phyloP scores from a whole-genome alignment of 192 early-diverging fungal genomes.

The Phlyctochytrium planicorne region DNA sequence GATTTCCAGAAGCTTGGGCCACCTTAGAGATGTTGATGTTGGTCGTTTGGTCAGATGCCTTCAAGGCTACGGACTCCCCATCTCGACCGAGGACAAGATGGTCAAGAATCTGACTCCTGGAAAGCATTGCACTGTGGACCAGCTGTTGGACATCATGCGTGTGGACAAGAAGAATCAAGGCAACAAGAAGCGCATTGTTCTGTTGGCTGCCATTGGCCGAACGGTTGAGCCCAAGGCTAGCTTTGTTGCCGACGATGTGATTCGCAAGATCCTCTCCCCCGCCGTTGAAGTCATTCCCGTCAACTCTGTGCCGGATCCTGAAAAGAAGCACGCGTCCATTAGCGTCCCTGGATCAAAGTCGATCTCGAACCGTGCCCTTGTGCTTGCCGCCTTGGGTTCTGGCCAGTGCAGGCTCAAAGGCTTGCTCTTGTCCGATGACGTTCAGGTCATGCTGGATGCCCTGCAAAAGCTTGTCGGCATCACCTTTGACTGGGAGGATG shows the following conservation, averaged over 20 bases:
- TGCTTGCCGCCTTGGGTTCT: slow-evolving; percentile 82
- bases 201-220: slow-evolving; percentile 80
- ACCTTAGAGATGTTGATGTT: slow-evolving; percentile 81
- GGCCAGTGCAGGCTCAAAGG: slow-evolving; percentile 82
- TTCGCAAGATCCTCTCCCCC: slow-evolving; percentile 78
- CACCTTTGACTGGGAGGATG: slow-evolving; percentile 86
- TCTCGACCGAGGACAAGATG: slow-evolving; percentile 77
- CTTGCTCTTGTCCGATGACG: slow-evolving; percentile 95
- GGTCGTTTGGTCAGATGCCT: slow-evolving; percentile 83
- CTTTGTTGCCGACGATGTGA: slow-evolving; percentile 79
- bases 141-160: slow-evolving; percentile 85
- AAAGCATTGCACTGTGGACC: slow-evolving; percentile 57
- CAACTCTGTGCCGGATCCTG: slow-evolving; percentile 18
- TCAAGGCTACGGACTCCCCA: slow-evolving; percentile 84
- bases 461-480: slow-evolving; percentile 87
- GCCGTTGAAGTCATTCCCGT: slow-evolving; percentile 58
- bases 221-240: slow-evolving; percentile 82
- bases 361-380: slow-evolving; percentile 93
- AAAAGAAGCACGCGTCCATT: slow-evolving; percentile 50
- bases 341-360: slow-evolving; percentile 93
- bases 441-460: slow-evolving; percentile 93
- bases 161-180: slow-evolving; percentile 98
- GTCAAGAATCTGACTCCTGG: slow-evolving; percentile 58
- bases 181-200: slow-evolving; percentile 84
- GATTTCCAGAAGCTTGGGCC: slow-evolving; percentile 82